Percentiles rank a stretch among this genome's conserved stretches.
phyloP scores from a whole-genome alignment of 164 flowering plant genomes.

The Magnolia officinalis region DNA sequence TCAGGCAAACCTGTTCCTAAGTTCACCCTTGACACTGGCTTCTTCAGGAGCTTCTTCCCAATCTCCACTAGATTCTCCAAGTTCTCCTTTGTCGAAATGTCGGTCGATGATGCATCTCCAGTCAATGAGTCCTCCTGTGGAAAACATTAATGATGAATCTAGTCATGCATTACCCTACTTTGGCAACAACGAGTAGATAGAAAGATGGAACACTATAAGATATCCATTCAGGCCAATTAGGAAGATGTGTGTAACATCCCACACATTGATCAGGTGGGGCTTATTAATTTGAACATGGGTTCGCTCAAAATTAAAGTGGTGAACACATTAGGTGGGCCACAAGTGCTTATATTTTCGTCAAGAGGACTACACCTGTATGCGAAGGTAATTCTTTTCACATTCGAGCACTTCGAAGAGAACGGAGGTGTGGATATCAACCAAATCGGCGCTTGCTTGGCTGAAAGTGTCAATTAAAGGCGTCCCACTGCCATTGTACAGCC shows the following conservation, averaged over 20 bases:
- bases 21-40: conserved; percentile 44
- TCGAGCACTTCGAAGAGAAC: conserved; percentile 36
- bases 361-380: conserved; percentile 40
- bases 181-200: not conserved
- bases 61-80: conserved; percentile 31
- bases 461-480: conserved; percentile 41
- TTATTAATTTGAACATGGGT: too few species aligned
- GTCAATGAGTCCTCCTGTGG: conserved; percentile 41
- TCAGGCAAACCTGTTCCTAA: conserved; percentile 40
- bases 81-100: conserved; percentile 39
- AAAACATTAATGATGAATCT: not conserved
- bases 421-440: conserved; percentile 55
- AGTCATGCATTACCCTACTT: not conserved
- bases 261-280: too few species aligned
- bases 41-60: conserved; percentile 36
- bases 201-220: not conserved
- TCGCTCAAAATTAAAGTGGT: too few species aligned
- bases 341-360: not conserved
- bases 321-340: not conserved
- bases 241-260: not conserved
- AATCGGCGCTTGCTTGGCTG: conserved; percentile 43
- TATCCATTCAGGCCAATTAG: too few species aligned
- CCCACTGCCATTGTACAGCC: conserved; percentile 37
- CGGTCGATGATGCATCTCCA: conserved; percentile 36
- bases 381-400: conserved; percentile 38